phyloP scores from a whole-genome alignment of 2,329 filamentous ascomycete genomes.

The Penicillium sp. region DNA sequence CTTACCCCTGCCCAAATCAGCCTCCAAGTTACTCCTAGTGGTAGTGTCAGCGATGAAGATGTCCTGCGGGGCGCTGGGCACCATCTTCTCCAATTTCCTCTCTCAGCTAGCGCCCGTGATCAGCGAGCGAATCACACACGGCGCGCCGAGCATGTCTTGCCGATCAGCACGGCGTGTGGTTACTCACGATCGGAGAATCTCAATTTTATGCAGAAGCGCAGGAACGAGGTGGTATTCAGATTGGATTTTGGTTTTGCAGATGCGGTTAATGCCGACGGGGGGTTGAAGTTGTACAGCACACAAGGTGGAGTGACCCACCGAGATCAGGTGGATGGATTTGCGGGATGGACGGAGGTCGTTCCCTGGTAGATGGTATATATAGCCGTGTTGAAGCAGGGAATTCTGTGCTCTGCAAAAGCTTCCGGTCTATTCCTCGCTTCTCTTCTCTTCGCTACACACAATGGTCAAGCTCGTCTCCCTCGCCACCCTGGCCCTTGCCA shows the following conservation, averaged over 20 bases:
- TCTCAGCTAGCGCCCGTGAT: constrained; percentile 14
- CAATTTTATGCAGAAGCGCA: background rate
- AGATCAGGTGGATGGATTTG: background rate
- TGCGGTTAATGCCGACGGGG: background rate
- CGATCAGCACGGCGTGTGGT: constrained; percentile 8
- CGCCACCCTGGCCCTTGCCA: constrained; percentile 17
- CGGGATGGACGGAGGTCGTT: background rate
- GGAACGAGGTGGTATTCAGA: constrained; percentile 1
- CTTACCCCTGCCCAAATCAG: background rate
- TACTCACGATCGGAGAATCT: background rate
- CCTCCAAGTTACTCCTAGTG: too few species aligned
- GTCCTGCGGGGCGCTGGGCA: constrained; percentile 5
- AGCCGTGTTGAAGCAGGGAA: background rate
- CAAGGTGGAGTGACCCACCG: too few species aligned
- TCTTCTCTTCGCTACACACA: background rate
- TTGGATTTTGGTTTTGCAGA: background rate
- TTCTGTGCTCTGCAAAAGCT: too few species aligned
- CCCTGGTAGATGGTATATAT: background rate
- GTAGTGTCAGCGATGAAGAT: background rate
- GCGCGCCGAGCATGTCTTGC: constrained; percentile 12
- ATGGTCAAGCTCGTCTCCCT: constrained; percentile 13
- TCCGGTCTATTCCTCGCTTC: background rate
- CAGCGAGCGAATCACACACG: constrained; percentile 19
- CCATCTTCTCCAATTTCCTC: background rate
- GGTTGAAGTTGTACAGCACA: background rate